A percentile compares a stretch with the other conserved stretches of the same genome.
These are phyloP conservation scores for Penicillium paxilli DNA, from an alignment of 495 filamentous ascomycete species.

Conservation along the genomic window DNA sequence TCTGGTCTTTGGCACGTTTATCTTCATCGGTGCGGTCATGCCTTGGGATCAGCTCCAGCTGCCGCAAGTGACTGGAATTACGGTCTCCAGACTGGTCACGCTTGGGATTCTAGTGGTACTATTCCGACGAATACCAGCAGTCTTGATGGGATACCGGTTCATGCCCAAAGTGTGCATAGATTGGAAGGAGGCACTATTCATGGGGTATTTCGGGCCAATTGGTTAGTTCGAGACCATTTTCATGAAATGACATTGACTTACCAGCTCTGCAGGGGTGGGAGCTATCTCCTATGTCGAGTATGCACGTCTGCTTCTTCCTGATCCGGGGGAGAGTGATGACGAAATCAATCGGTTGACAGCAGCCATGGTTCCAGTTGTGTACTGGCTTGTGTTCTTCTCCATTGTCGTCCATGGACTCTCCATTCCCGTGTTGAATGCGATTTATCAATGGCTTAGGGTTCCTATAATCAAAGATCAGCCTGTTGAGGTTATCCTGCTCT, in stretches of 20 bases:
- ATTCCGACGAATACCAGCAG: conserved; percentile 39
- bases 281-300: conserved; percentile 49
- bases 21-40: conserved; percentile 45
- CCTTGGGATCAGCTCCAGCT: conserved; percentile 37
- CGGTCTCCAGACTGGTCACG: conserved; percentile 26
- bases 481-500: conserved; percentile 48
- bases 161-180: conserved; percentile 34
- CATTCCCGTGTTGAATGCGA: conserved; percentile 48
- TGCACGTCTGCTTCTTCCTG: conserved; percentile 54
- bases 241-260: neutral
- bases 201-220: conserved; percentile 44
- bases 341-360: conserved; percentile 53
- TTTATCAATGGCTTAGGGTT: conserved; percentile 47
- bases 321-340: conserved; percentile 46
- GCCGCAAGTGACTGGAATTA: conserved; percentile 30
- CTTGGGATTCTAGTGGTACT: conserved; percentile 35
- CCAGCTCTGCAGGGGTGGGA: conserved; percentile 35
- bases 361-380: conserved; percentile 52
- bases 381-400: conserved; percentile 59
- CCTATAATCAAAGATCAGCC: conserved; percentile 52
- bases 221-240: conserved; percentile 18
- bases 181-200: conserved; percentile 43
- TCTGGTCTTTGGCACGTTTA: conserved; percentile 43
- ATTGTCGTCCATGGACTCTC: conserved; percentile 59
- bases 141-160: conserved; percentile 38